These are phyloP conservation scores for Chlorella sp. DNA, from an alignment of 139 green algal genomes.

Conservation along the genomic window DNA sequence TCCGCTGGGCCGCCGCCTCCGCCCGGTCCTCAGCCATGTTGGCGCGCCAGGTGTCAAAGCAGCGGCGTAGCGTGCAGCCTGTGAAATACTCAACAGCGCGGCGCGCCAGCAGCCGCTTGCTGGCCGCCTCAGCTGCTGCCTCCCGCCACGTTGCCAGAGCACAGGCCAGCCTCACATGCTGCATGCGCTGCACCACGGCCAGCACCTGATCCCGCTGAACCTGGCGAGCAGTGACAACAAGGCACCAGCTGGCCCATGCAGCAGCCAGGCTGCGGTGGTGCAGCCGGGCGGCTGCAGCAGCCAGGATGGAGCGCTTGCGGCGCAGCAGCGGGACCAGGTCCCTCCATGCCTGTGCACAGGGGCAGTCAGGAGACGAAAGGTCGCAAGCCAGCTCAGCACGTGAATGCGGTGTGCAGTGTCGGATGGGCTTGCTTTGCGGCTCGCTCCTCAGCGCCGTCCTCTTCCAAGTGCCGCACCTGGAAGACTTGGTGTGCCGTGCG, in stretches of 20 bases:
- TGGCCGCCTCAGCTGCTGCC: background rate
- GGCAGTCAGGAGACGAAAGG: too few relatives aligned
- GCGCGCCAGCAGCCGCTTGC: background rate
- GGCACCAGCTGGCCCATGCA: background rate
- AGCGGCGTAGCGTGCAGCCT: background rate
- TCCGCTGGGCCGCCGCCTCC: background rate
- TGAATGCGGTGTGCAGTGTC: background rate
- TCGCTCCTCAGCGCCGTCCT: too few relatives aligned
- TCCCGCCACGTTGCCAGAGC: background rate
- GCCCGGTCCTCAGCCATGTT: background rate
- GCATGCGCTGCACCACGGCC: slow-evolving; percentile 10
- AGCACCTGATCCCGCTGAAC: background rate
- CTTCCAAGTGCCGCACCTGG: background rate
- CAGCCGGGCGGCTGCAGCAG: background rate
- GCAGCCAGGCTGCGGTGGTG: background rate
- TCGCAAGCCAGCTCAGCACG: too few relatives aligned
- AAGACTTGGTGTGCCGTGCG: background rate
- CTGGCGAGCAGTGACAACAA: background rate
- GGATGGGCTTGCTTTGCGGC: background rate
- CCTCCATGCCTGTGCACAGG: background rate
- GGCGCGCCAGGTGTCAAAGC: background rate
- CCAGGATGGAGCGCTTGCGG: background rate
- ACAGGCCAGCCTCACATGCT: background rate
- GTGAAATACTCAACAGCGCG: background rate
- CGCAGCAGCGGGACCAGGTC: background rate